phyloP scores from a whole-genome alignment of 1,139 yeast species.

The Lodderomyces orthopsilosis region DNA sequence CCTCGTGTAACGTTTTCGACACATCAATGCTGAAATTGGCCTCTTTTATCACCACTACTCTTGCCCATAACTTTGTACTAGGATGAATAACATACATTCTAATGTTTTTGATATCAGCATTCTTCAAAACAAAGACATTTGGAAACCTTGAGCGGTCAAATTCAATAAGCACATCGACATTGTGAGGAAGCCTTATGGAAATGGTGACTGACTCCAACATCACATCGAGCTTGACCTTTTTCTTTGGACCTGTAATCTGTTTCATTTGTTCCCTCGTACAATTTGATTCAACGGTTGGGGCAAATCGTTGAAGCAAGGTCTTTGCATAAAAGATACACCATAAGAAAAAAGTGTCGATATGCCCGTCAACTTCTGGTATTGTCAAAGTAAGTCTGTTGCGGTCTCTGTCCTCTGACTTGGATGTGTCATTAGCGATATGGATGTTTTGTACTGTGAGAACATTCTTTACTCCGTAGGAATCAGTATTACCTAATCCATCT shows the following conservation, averaged over 20 bases:
- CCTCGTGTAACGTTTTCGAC: constrained; percentile 19
- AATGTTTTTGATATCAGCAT: constrained; percentile 32
- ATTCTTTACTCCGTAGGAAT: constrained; percentile 21
- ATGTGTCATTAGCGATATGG: constrained; percentile 21
- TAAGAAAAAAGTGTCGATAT: constrained; percentile 40
- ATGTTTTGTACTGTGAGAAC: constrained; percentile 33
- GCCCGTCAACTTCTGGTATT: constrained; percentile 39
- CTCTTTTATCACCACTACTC: constrained; percentile 40
- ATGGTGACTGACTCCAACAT: constrained; percentile 41
- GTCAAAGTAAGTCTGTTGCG: constrained; percentile 26
- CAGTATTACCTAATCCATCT: constrained; percentile 13
- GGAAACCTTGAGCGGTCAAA: constrained; percentile 35
- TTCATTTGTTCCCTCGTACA: constrained; percentile 28
- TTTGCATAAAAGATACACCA: constrained; percentile 45
- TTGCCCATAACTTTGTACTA: constrained; percentile 44
- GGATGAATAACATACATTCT: constrained; percentile 58
- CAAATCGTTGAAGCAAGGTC: constrained; percentile 33
- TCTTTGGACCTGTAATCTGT: constrained; percentile 22
- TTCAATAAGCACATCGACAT: constrained; percentile 52
- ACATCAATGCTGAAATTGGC: constrained; percentile 27
- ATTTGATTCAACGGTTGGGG: constrained; percentile 32
- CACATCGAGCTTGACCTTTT: constrained; percentile 31
- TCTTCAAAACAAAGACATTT: constrained; percentile 28
- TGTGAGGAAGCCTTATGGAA: constrained; percentile 49
- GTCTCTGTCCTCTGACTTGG: constrained; percentile 21